Evolutionary conservation across 2,329 filamentous ascomycete genomes (phyloP).

Genomic region (Tolypocladium inflatum): DNA sequence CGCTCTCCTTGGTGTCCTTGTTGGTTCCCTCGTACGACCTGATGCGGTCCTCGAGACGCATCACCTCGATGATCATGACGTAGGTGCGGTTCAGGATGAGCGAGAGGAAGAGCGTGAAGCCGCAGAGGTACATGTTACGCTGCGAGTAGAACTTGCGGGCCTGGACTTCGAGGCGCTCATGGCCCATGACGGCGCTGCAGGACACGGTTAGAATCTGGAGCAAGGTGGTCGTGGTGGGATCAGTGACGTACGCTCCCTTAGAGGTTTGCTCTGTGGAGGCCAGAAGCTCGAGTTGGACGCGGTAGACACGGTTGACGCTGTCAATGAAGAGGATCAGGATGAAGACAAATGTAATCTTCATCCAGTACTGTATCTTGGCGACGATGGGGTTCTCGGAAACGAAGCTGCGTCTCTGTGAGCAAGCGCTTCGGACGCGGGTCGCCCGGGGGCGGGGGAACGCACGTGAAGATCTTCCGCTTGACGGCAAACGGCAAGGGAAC

Average conservation of each 20-base stretch:
- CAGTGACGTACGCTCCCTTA: conserved; percentile 35
- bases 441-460: conserved; percentile 22
- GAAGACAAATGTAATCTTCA: conserved; percentile 99
- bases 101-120: conserved; percentile 97
- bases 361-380: conserved; percentile 90
- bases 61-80: conserved; percentile 87
- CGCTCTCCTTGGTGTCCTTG: conserved; percentile 53
- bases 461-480: conserved; percentile 77
- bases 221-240: not conserved
- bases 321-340: conserved; percentile 97
- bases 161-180: conserved; percentile 96
- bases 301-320: conserved; percentile 91
- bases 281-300: conserved; percentile 82
- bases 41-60: conserved; percentile 85
- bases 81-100: conserved; percentile 99
- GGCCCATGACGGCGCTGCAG: conserved; percentile 60
- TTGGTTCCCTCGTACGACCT: conserved; percentile 61
- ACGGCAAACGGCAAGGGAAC: conserved; percentile 81
- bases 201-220: not conserved
- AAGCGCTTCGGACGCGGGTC: not conserved
- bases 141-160: conserved; percentile 99
- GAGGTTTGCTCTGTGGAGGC: conserved; percentile 52
- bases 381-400: conserved; percentile 79
- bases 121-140: conserved; percentile 99
- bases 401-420: conserved; percentile 48